Evolutionary conservation across 805 yeast species (phyloP), one percentile per base, ranked within the genome.

Genomic region (Lachancea sp.): DNA sequence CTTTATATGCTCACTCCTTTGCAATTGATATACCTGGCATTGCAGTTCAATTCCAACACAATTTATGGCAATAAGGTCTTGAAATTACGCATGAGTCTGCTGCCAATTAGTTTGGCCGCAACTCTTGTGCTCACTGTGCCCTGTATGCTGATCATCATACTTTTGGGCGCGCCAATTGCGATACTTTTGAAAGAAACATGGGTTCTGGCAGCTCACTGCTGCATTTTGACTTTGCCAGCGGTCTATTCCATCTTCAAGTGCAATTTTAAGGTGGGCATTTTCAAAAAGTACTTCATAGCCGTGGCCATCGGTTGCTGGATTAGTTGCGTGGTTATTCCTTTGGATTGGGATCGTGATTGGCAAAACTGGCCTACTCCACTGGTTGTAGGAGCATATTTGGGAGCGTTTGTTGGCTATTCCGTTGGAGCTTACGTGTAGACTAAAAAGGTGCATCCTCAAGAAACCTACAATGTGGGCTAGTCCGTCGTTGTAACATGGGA

Each of bases 331-430:
- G 98, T 95, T 1, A 89, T 93, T 47, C 97, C 98, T 0, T 71
- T 93, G 48, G 99, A 91, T 64, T 91, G 99, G 99, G 99, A 91
- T 62, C 74, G 98, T 56, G 86, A 84, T 20, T 91, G 99, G 99
- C 99, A 91, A 65, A 75, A 72, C 43, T 91, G 96, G 95, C 99
- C 99, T 6, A 77, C 88, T 44, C 91, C 98, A 0, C 72, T 91
- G 36, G 69, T 91, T 12, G 72, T 77, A 8, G 97, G 98, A 1
- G 80, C 81, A 0, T 87, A 86, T 56, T 27, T 71, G 0, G 97
- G 96, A n/a, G 76, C 81, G 2, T 70, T 79, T 25, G 53, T 75
- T 2, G 96, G 95, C 2, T 72, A 78, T 35, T 41, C 72, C 1
- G 46, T 71, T 2, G 77, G 65, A 34, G 53, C 66, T 26, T 56